Evolutionary conservation across 1,284 basidiomycete genomes (phyloP).

Genomic region (Pseudozyma thailandica): DNA sequence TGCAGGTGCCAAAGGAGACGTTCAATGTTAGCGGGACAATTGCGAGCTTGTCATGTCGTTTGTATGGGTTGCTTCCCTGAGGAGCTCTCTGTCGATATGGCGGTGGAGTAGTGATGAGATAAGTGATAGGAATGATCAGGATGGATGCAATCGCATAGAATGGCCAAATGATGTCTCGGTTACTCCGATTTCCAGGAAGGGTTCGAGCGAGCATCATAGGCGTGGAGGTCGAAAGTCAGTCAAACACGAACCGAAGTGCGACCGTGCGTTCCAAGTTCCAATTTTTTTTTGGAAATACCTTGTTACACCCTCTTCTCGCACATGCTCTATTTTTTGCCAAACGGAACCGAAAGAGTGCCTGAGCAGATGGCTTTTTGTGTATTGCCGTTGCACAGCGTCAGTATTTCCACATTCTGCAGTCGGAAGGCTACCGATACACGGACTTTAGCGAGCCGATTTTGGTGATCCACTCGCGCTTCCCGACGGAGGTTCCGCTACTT

Average conservation of each 20-base stretch:
- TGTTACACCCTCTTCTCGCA: not conserved
- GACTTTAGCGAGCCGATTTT: not conserved
- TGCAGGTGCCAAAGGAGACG: too few relatives aligned
- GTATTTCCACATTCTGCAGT: too few relatives aligned
- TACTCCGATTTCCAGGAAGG: too few relatives aligned
- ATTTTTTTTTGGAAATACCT: not conserved
- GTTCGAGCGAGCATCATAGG: not conserved
- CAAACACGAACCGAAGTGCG: constrained; percentile 4
- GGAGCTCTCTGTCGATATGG: not conserved
- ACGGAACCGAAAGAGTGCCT: not conserved
- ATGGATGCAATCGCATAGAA: not conserved
- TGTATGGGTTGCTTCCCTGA: too few relatives aligned
- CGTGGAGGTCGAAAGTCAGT: constrained; percentile 16
- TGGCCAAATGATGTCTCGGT: constrained; percentile 8
- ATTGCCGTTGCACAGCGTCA: constrained; percentile 12
- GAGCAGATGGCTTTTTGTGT: not conserved
- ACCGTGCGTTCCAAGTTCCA: not conserved
- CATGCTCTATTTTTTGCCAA: not conserved
- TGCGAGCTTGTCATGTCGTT: too few relatives aligned
- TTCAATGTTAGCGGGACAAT: too few relatives aligned
- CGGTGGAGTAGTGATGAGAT: not conserved
- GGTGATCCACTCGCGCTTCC: not conserved
- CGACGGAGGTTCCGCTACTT: too few relatives aligned
- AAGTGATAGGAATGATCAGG: not conserved
- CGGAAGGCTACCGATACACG: too few relatives aligned